Conservation (phyloP, 2,329 filamentous ascomycete species). For the Paraphaeosphaeria minitans region DNA sequence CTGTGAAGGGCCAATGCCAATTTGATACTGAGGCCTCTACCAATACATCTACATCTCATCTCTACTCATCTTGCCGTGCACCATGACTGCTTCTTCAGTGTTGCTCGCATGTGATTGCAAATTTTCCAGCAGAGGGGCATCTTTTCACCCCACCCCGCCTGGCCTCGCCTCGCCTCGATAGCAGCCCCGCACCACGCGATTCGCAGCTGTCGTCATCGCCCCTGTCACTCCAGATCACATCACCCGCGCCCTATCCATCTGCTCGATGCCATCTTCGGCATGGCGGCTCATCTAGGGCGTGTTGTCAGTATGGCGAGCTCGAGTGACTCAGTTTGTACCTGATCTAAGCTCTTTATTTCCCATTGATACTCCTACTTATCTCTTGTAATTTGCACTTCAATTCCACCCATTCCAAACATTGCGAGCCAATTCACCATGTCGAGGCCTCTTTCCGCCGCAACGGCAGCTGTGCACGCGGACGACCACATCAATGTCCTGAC, state of each 20-base stretch:
- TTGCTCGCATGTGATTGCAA: slow-evolving; percentile 7
- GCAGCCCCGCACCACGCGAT: slow-evolving; percentile 33
- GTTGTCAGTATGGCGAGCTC: background rate
- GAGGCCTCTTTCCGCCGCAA: slow-evolving; percentile 60
- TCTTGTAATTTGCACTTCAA: too few relatives aligned
- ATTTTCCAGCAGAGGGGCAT: slow-evolving; percentile 28
- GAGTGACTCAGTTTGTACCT: background rate
- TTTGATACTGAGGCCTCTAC: background rate
- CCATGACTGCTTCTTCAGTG: background rate
- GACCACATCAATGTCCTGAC: slow-evolving; percentile 73
- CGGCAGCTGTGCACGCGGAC: slow-evolving; percentile 81
- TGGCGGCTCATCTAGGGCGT: background rate
- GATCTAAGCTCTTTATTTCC: background rate
- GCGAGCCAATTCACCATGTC: slow-evolving; percentile 14
- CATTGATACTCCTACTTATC: too few relatives aligned
- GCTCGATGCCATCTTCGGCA: background rate
- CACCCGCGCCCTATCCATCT: background rate
- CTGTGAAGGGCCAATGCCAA: slow-evolving; percentile 5
- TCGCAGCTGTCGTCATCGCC: slow-evolving; percentile 19
- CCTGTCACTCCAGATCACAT: background rate
- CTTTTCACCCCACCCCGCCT: slow-evolving; percentile 22
- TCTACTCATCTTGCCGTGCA: background rate
- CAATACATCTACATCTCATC: slow-evolving; percentile 5
- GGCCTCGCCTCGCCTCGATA: slow-evolving; percentile 22
- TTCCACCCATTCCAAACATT: too few relatives aligned